A percentile compares a stretch with the other conserved stretches of the same genome.
Conservation (phyloP, 208 protist genomes). For the Leishmania arabica region DNA sequence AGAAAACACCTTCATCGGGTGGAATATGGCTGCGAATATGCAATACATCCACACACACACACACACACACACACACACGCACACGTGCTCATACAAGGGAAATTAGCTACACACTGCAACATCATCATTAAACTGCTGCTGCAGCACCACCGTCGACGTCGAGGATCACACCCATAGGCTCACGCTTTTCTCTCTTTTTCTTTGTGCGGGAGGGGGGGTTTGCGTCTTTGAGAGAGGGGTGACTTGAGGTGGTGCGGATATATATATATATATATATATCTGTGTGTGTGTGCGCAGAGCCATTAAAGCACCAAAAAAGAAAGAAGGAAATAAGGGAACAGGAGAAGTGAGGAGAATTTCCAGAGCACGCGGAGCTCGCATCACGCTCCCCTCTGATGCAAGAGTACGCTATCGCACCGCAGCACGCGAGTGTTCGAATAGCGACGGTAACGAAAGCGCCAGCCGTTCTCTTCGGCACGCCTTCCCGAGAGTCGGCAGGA, state of each 20-base stretch:
- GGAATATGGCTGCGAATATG: not conserved
- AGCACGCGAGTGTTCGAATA: not conserved
- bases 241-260: constrained; percentile 1
- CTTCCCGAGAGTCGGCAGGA: not conserved
- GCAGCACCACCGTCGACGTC: constrained; percentile 4
- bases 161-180: not conserved
- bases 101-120: constrained; percentile 1
- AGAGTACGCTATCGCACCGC: not conserved
- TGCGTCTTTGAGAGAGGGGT: not conserved
- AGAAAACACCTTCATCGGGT: not conserved
- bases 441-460: not conserved
- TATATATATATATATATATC: no score
- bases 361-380: not conserved
- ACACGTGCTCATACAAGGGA: not conserved
- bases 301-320: constrained; percentile 3
- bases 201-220: not conserved
- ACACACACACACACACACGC: not conserved
- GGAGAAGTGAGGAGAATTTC: not conserved
- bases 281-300: constrained; percentile 1
- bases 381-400: not conserved
- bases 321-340: not conserved
- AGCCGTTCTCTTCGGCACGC: not conserved
- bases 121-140: constrained; percentile 1
- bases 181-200: not conserved
- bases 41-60: not conserved